Evolutionary conservation across 129 eudicot genomes (phyloP), one percentile per base, ranked within the genome.

Genomic region (Lactuca saligna): DNA sequence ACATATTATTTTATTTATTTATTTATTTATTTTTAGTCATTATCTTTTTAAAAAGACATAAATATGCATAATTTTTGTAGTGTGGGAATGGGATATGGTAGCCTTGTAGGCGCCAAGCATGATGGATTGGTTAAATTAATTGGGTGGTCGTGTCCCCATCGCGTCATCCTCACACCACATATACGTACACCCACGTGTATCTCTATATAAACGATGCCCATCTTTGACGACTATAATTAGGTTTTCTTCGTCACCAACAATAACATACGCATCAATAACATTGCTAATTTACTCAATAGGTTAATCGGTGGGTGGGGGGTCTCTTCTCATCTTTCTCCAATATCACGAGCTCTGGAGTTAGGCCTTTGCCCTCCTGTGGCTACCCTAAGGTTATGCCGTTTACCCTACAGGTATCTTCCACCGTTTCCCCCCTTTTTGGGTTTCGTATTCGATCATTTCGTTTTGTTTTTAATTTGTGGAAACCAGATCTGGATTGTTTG

Each of bases 321-420:
- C 11, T 58, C 54, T 66, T 49, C 51, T 75, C 79, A 57, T 66
- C 73, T 57, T 38, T 57, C 54, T 75, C 61, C 49, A 59, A 14
- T 65, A 15, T 44, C 13, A 75, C 35, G 20, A 75, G 75, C 80
- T 79, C 83, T 80, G 82, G 73, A 74, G 66, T 78, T 66, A 70
- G 71, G 72, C 81, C 77, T 74, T 67, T 71, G 71, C 80, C 86
- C 80, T 59, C 71, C 84, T 78, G 83, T 72, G 87, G 85, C 87
- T 78, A 73, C 81, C 82, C 64, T 61, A 80, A 79, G 89, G 83
- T 86, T 92, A 88, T 92, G 96, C 98, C 88, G 80, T 89, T 86
- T 81, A 35, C 77, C 68, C 86, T 72, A 32, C 80, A 76, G 96
- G 96, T 89, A 80, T 48, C 51, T 32, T 64, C 17, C 55, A 1